Percentiles rank a stretch among this genome's conserved stretches.
These are phyloP conservation scores for Rhodotorula sp. DNA, from an alignment of 1,284 basidiomycete genomes.

Conservation along the genomic window DNA sequence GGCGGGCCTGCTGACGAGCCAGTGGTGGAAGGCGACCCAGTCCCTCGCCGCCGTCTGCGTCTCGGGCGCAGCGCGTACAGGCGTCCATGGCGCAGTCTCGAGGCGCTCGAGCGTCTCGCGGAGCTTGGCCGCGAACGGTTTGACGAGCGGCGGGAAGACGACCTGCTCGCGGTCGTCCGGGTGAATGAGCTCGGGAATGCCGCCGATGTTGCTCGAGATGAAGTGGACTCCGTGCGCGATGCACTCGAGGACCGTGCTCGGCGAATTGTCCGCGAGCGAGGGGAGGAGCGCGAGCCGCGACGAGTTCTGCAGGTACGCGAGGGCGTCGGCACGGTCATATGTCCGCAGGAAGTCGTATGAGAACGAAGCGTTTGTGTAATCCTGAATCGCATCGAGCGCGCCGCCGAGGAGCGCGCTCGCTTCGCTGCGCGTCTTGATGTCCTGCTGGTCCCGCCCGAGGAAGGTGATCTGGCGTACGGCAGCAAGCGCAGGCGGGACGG, in stretches of 20 bases:
- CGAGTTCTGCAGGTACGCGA: conserved; percentile 32
- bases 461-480: conserved; percentile 26
- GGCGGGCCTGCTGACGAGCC: conserved; percentile 7
- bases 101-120: background rate
- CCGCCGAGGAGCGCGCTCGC: conserved; percentile 21
- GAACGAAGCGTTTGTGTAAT: conserved; percentile 35
- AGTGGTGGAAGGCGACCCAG: conserved; percentile 30
- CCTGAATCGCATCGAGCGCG: conserved; percentile 30
- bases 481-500: background rate
- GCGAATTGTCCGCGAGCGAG: conserved; percentile 42
- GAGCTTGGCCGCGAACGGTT: conserved; percentile 9
- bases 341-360: conserved; percentile 21
- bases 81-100: background rate
- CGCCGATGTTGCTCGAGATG: conserved; percentile 35
- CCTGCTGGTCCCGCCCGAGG: conserved; percentile 37
- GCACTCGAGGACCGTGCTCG: conserved; percentile 42
- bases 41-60: conserved; percentile 24
- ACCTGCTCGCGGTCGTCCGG: conserved; percentile 19
- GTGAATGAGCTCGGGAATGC: conserved; percentile 38
- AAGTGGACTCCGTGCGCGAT: conserved; percentile 35
- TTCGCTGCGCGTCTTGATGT: conserved; percentile 24
- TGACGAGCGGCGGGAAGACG: conserved; percentile 24
- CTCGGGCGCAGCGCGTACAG: conserved; percentile 11
- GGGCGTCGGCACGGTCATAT: conserved; percentile 30
- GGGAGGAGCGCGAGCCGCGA: conserved; percentile 38